Evolutionary conservation across 768 basidiomycete genomes (phyloP).

Genomic region (Boletus eberwhitei): DNA sequence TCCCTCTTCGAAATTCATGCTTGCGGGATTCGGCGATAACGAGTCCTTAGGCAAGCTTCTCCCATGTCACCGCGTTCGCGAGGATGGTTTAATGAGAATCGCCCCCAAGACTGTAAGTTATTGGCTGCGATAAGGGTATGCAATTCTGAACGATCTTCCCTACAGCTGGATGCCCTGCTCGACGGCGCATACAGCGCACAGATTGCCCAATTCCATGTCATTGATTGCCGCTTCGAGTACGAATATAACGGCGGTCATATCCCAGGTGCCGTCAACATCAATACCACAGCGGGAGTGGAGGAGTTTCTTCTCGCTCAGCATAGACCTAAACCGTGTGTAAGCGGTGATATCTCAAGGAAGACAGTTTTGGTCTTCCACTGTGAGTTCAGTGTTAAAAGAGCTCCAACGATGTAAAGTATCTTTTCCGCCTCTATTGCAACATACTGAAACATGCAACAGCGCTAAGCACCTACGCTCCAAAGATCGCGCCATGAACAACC

Average conservation of each 20-base stretch:
- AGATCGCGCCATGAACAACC: conserved; percentile 86
- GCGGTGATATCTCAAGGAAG: conserved; percentile 72
- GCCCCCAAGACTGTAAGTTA: conserved; percentile 68
- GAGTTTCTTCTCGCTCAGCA: conserved; percentile 66
- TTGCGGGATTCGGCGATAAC: conserved; percentile 84
- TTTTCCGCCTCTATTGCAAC: background rate
- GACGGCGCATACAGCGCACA: conserved; percentile 66
- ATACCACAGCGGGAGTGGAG: conserved; percentile 75
- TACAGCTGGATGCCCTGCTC: conserved; percentile 73
- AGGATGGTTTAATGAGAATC: conserved; percentile 95
- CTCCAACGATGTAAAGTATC: conserved; percentile 84
- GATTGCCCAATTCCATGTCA: conserved; percentile 70
- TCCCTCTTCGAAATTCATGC: conserved; percentile 53
- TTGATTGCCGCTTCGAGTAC: conserved; percentile 98
- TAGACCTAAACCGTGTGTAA: conserved; percentile 65
- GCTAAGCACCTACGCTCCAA: conserved; percentile 91
- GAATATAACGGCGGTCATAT: conserved; percentile 95
- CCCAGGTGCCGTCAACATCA: conserved; percentile 87
- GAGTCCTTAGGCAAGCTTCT: conserved; percentile 91
- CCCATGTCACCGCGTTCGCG: conserved; percentile 89
- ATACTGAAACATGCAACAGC: conserved; percentile 39
- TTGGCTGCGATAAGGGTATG: background rate
- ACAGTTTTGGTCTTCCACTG: conserved; percentile 95
- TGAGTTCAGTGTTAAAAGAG: conserved; percentile 94
- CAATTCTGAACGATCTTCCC: conserved; percentile 2